Conservation (phyloP, 169 alveolate species). For the Cryptosporidium bovis region DNA sequence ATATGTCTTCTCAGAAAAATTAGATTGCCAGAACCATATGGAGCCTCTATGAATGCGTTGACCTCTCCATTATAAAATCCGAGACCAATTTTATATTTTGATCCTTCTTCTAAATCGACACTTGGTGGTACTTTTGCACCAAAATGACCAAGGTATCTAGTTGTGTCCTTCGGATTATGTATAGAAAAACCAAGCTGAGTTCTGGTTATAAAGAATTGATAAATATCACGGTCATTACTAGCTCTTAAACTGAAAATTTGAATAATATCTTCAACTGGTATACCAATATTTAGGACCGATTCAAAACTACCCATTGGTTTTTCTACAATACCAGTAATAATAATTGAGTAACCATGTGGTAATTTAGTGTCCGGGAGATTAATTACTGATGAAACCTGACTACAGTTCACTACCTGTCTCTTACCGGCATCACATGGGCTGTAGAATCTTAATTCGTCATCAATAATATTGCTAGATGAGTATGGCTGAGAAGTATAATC, state of each 20-base stretch:
- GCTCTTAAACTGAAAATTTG: conserved; percentile 53
- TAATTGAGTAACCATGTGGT: conserved; percentile 40
- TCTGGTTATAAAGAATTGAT: conserved; percentile 29
- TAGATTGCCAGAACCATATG: conserved; percentile 45
- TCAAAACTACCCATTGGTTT: conserved; percentile 16
- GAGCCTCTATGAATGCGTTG: conserved; percentile 26
- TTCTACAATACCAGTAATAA: conserved; percentile 54
- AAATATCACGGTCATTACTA: conserved; percentile 27
- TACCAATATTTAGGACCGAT: conserved; percentile 29
- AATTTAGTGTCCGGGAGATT: neutral
- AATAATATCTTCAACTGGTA: conserved; percentile 9
- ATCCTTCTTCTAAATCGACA: conserved; percentile 25
- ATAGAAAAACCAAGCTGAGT: conserved; percentile 41
- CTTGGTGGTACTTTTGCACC: conserved; percentile 56
- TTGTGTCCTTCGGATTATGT: conserved; percentile 1
- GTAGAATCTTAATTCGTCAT: conserved; percentile 15
- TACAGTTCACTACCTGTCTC: neutral
- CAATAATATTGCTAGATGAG: neutral
- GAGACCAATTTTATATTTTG: conserved; percentile 35
- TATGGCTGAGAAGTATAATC: neutral
- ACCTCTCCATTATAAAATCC: conserved; percentile 6
- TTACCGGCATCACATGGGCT: conserved; percentile 46
- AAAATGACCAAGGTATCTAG: neutral
- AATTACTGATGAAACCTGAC: conserved; percentile 4
- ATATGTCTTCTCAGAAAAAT: conserved; percentile 9